Conservation (phyloP, 1,139 yeast genomes). For the Candida tropicalis region DNA sequence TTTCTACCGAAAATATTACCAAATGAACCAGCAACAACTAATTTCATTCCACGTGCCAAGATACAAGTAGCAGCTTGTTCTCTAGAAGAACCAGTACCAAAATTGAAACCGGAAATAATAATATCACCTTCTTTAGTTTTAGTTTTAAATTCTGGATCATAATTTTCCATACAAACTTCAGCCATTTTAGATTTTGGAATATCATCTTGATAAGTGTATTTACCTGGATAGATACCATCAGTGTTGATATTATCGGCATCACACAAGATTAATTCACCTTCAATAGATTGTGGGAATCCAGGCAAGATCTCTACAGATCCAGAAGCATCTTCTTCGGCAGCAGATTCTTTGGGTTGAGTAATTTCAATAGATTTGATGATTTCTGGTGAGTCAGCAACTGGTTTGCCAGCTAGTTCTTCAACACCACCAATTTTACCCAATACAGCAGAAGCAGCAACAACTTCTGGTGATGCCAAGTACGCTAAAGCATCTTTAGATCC, state of each 20-base stretch:
- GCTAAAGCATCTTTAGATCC: constrained; percentile 97
- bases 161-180: constrained; percentile 98
- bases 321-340: constrained; percentile 26
- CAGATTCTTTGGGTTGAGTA: constrained; percentile 31
- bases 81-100: constrained; percentile 98
- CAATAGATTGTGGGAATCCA: constrained; percentile 87
- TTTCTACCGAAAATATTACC: constrained; percentile 96
- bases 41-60: constrained; percentile 87
- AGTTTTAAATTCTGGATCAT: constrained; percentile 80
- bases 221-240: constrained; percentile 98
- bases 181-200: constrained; percentile 95
- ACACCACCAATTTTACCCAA: constrained; percentile 93
- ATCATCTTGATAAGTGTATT: constrained; percentile 97
- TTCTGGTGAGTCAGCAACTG: constrained; percentile 49
- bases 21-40: constrained; percentile 95
- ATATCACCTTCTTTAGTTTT: constrained; percentile 90
- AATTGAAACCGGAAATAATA: constrained; percentile 88
- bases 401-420: constrained; percentile 69
- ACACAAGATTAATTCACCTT: constrained; percentile 92
- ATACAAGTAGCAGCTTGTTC: constrained; percentile 99
- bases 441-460: constrained; percentile 96
- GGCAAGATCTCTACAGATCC: constrained; percentile 69
- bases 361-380: constrained; percentile 51
- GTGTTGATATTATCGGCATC: constrained; percentile 98
- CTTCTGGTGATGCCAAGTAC: constrained; percentile 94